Conservation (phyloP, 2,329 filamentous ascomycete species). For the Aphanoascus verrucosus region DNA sequence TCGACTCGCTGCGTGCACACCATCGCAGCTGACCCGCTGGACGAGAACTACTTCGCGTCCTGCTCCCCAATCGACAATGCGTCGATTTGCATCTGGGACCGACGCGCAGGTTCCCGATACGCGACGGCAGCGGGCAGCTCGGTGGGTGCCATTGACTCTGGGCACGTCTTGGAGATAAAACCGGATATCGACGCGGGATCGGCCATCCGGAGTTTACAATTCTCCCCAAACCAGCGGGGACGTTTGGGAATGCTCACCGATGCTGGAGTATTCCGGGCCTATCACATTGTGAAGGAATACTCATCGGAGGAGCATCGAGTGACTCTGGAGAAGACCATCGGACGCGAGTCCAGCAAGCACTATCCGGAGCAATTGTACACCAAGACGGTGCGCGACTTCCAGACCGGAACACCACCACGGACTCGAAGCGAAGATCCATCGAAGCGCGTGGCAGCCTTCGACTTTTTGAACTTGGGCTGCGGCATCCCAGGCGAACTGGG, state of each 20-base stretch:
- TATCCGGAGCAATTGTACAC: conserved; percentile 38
- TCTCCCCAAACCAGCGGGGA: conserved; percentile 48
- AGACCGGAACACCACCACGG: conserved; percentile 38
- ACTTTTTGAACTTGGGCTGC: conserved; percentile 43
- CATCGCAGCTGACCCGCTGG: conserved; percentile 51
- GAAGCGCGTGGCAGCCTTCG: conserved; percentile 46
- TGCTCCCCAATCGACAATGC: conserved; percentile 46
- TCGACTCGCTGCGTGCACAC: conserved; percentile 53
- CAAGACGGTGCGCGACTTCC: conserved; percentile 37
- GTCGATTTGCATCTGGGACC: conserved; percentile 53
- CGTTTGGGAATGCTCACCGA: conserved; percentile 50
- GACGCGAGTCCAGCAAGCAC: conserved; percentile 30
- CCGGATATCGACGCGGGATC: conserved; percentile 44
- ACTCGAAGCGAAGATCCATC: conserved; percentile 36
- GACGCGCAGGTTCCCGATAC: conserved; percentile 38
- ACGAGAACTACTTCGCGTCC: conserved; percentile 56
- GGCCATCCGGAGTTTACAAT: conserved; percentile 52
- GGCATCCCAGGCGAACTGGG: conserved; percentile 38
- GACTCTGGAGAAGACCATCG: conserved; percentile 32
- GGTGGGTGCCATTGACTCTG: conserved; percentile 23
- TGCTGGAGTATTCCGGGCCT: conserved; percentile 48
- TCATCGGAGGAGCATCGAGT: conserved; percentile 30
- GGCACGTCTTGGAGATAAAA: conserved; percentile 44
- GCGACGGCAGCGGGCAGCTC: conserved; percentile 28
- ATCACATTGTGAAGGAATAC: conserved; percentile 45